A percentile compares a stretch with the other conserved stretches of the same genome.
These are phyloP conservation scores for Acanthamoeba lenticulata DNA, from an alignment of 208 protist genomes.

Conservation along the genomic window DNA sequence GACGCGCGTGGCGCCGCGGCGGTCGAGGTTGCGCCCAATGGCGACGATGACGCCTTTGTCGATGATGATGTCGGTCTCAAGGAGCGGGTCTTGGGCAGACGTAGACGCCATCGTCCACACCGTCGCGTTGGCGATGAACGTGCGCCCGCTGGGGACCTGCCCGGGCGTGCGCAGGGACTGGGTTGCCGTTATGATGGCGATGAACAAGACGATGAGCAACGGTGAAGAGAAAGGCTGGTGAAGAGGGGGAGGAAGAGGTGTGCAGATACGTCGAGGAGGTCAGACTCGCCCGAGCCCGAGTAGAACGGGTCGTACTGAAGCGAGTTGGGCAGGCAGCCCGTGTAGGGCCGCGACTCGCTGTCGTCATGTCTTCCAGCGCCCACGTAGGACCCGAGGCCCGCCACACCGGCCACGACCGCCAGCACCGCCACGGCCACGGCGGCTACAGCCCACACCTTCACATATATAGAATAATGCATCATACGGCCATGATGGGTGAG, in stretches of 20 bases:
- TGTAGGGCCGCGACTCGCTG: neutral
- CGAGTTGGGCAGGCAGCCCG: neutral
- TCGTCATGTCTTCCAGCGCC: neutral
- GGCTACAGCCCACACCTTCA: neutral
- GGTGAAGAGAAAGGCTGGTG: neutral
- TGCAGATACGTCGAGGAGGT: neutral
- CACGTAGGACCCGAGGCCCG: neutral
- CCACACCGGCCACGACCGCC: neutral
- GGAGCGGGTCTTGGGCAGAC: neutral
- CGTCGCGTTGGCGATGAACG: constrained; percentile 41
- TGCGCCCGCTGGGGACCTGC: neutral
- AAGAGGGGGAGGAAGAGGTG: no score
- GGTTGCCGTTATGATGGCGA: neutral
- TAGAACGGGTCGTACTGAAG: constrained; percentile 22
- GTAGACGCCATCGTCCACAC: constrained; percentile 5
- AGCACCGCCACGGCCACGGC: neutral
- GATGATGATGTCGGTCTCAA: neutral
- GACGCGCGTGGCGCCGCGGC: neutral
- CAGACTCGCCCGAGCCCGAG: neutral
- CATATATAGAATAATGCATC: neutral
- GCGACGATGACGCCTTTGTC: neutral
- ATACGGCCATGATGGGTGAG: neutral
- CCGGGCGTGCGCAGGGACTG: neutral
- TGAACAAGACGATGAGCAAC: neutral
- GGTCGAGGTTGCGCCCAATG: neutral